A percentile compares a stretch with the other conserved stretches of the same genome.
Conservation (phyloP, 768 basidiomycete genomes). For the Crucibulum laeve region DNA sequence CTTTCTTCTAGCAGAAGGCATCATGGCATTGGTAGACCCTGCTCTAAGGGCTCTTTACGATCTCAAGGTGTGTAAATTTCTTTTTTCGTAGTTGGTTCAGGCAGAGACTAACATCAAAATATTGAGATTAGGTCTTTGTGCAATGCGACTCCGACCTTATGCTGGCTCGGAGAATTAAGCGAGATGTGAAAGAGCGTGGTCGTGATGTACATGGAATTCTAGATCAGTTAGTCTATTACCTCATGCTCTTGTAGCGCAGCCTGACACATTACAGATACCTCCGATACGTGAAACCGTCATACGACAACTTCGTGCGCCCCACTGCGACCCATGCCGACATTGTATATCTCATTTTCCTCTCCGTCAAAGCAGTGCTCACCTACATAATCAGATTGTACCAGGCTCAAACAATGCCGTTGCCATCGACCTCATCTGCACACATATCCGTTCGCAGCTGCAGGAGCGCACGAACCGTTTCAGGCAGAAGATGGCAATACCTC, state of each 20-base stretch:
- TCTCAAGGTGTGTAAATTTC: constrained; percentile 60
- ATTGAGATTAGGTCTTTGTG: constrained; percentile 62
- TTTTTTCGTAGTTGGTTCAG: neutral
- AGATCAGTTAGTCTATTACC: constrained; percentile 59
- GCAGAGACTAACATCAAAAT: neutral
- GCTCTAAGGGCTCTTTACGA: constrained; percentile 80
- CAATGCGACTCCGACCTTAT: constrained; percentile 96
- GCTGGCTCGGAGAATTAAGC: constrained; percentile 87
- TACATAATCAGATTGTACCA: constrained; percentile 76
- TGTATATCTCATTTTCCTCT: constrained; percentile 33
- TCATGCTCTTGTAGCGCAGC: neutral
- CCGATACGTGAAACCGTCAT: constrained; percentile 92
- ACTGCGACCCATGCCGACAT: constrained; percentile 88
- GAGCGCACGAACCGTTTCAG: constrained; percentile 75
- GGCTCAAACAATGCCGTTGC: constrained; percentile 87
- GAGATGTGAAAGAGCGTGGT: constrained; percentile 87
- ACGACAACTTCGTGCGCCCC: constrained; percentile 90
- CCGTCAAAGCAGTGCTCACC: neutral
- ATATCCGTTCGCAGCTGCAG: constrained; percentile 79
- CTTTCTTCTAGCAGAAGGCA: constrained; percentile 71
- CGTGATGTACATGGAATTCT: constrained; percentile 83
- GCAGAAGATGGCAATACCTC: constrained; percentile 62
- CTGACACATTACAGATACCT: constrained; percentile 61
- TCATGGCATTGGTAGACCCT: constrained; percentile 84
- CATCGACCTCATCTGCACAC: constrained; percentile 90